Percentiles rank a stretch among this genome's conserved stretches.
These are phyloP conservation scores for Lomentospora prolificans DNA, from an alignment of 2,329 filamentous ascomycete genomes.

Conservation along the genomic window DNA sequence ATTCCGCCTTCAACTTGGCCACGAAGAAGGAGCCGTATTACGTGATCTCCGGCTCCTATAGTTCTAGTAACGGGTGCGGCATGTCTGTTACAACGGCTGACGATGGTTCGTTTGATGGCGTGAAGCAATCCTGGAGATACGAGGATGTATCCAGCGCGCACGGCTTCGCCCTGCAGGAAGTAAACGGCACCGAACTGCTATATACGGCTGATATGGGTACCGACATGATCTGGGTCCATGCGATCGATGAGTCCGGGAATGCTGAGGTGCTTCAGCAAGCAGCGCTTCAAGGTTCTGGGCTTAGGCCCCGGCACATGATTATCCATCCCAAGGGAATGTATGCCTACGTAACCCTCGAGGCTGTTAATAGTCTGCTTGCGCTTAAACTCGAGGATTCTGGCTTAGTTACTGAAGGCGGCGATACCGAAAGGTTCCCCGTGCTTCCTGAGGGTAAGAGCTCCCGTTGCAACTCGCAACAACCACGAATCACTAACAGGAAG, in stretches of 20 bases:
- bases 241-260: background rate
- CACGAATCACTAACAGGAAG: background rate
- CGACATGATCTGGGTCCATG: background rate
- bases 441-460: background rate
- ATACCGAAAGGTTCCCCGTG: background rate
- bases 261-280: background rate
- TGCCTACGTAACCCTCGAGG: background rate
- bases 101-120: background rate
- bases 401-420: background rate
- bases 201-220: conserved; percentile 2
- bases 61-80: background rate
- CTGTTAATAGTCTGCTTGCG: background rate
- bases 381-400: background rate
- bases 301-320: background rate
- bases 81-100: background rate
- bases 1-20: background rate
- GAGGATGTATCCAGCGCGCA: background rate
- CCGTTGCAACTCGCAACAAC: background rate
- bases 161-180: background rate
- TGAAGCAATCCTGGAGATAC: background rate
- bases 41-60: conserved; percentile 1
- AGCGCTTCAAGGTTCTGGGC: background rate
- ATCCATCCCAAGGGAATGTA: background rate
- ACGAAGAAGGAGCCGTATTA: background rate
- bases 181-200: background rate